Base-by-base conservation (phyloP, 1,284 basidiomycete genomes). In the Rhodofomes roseus region DNA sequence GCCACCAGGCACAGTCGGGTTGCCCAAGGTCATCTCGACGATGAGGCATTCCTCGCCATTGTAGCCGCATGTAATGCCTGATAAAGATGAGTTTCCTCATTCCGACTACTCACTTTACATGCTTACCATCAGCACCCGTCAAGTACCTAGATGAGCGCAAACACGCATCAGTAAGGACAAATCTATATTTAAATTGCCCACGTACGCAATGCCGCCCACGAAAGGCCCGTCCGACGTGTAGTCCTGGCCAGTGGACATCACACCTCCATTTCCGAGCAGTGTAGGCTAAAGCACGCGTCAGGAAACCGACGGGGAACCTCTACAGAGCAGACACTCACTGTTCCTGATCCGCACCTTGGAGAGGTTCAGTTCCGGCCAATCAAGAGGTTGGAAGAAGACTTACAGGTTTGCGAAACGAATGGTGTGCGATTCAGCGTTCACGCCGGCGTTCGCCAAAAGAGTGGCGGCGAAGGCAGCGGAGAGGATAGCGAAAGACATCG, bases 41-140 rank as follows among this genome's bases (percentile, higher is more conserved):
- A 78, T 64, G 2, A 72, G 62, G 55, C 80, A 81, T 3, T 69
- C 56, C 63, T 81, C 80, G 46, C 78, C 80, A 56, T 81, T 81
- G 60, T 68, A 60, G 4, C 56, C 48, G 60, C 80, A 81, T 2
- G 65, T 57, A 39, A 40, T 44, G 25, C 40, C 52, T 55, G n/a
- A 48, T 48, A 25, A 3, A 23, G 12, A 18, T 48, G 8, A 48
- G 14, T 6, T 11, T 5, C 31, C 11, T n/a, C n/a, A n/a, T n/a
- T n/a, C n/a, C n/a, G n/a, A n/a, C n/a, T n/a, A n/a, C n/a, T n/a
- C n/a, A n/a, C n/a, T 52, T 8, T 11, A 3, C 6, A 40, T 25
- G 23, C 34, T 50, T 3, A 37, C 25, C 16, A 46, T 41, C 37
- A 12, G 12, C 50, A 34, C 50, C 50, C 29, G 31, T 37, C 16